Evolutionary conservation across 2,329 filamentous ascomycete species (phyloP), one percentile per base, ranked within the genome.

Genomic region (Coleophoma crateriformis): DNA sequence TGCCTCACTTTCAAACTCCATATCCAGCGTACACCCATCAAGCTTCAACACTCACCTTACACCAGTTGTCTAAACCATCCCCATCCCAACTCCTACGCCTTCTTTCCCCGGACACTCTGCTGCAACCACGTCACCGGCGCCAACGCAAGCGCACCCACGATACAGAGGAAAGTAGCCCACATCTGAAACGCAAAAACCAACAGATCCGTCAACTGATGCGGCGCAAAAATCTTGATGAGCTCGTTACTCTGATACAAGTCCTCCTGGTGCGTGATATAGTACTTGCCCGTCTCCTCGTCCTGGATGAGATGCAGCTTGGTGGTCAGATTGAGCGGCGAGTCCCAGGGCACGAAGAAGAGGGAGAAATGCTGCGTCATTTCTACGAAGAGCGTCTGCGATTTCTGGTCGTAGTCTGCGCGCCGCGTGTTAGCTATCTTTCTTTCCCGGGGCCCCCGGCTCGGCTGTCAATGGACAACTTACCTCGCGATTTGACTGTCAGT

Each of bases 201-300:
- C 20, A 78, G 61, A 44, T 44, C 41, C 7, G 72, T 67, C 0
- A 80, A 82, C 0, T 84, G 68, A 0, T 79, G 76, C 11, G 85
- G 82, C 14, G 78, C 60, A 15, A 91, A 58, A 62, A 95, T 94
- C 58, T 85, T 84, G 53, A 92, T 71, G 54, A 84, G 85, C 57
- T 95, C 85, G 45, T 82, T 84, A 1, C 82, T 74, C 60, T 92
- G 88, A 62, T 95, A 95, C 7, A 91, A 69, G 63, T 96, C 90
- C 56, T 95, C 84, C 64, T 96, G 90, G 15, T 75, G 78, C 7
- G 74, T 67, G 54, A 95, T 91, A 63, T 84, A 87, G 69, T 90
- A 94, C 50, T 75, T 76, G 38, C 51, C 39, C 46, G 57, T 52
- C 47, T 47, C 56, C 22, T 67, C 61, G 12, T 68, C 61, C 14